phyloP scores from a whole-genome alignment of 2,329 filamentous ascomycete species.

The Drechslerella coelobrocha region DNA sequence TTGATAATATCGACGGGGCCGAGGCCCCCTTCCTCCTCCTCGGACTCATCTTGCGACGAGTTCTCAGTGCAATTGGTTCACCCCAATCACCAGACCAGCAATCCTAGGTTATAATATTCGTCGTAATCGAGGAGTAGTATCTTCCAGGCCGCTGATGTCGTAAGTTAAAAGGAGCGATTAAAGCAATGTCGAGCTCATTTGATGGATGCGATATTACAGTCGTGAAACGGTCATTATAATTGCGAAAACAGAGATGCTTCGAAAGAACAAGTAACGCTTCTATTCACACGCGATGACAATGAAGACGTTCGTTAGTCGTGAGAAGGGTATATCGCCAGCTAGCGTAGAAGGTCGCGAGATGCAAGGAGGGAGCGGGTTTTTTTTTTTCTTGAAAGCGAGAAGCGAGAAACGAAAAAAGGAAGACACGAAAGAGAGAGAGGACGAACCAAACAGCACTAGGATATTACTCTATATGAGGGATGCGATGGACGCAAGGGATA shows the following conservation, averaged over 20 bases:
- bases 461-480: conserved; percentile 39
- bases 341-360: conserved; percentile 1
- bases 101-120: not conserved
- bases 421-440: conserved; percentile 2
- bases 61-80: conserved; percentile 23
- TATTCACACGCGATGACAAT: conserved; percentile 17
- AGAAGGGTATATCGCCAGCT: not conserved
- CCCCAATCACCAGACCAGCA: conserved; percentile 14
- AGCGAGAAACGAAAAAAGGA: conserved; percentile 22
- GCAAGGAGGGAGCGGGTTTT: conserved; percentile 2
- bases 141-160: not conserved
- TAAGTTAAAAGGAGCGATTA: conserved; percentile 6
- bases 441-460: conserved; percentile 8
- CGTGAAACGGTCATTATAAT: conserved; percentile 45
- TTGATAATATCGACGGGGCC: conserved; percentile 42
- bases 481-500: conserved; percentile 40
- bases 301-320: conserved; percentile 30
- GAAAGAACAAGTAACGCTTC: conserved; percentile 16
- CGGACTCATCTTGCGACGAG: conserved; percentile 39
- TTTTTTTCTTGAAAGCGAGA: conserved; percentile 18
- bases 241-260: conserved; percentile 14
- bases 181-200: conserved; percentile 39
- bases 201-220: conserved; percentile 25
- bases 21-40: conserved; percentile 42
- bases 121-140: not conserved